Conservation (phyloP, 2,329 filamentous ascomycete species). For the Aureobasidium mangrovei region DNA sequence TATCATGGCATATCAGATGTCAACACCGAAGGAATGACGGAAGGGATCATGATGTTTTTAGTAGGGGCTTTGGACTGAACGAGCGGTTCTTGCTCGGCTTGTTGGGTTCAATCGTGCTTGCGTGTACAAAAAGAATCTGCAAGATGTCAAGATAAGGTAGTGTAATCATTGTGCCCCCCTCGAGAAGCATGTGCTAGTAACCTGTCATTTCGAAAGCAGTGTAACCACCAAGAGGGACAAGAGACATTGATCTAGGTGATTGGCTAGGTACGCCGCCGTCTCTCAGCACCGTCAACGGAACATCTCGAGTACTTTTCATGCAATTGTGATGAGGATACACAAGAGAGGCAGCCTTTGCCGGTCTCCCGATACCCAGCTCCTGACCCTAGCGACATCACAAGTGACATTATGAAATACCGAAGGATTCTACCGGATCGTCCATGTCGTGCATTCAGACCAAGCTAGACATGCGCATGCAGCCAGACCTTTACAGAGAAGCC, state of each 20-base stretch:
- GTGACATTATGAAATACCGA: neutral
- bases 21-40: too few relatives aligned
- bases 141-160: neutral
- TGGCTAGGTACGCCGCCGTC: neutral
- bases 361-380: too few relatives aligned
- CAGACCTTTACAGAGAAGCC: constrained; percentile 10
- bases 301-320: too few relatives aligned
- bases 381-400: neutral
- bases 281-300: too few relatives aligned
- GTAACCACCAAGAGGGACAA: neutral
- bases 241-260: neutral
- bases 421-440: neutral
- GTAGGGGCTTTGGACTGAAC: too few relatives aligned
- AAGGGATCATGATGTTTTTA: too few relatives aligned
- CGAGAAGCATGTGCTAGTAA: neutral
- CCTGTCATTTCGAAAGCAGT: neutral
- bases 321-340: too few relatives aligned
- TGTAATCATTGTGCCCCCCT: neutral
- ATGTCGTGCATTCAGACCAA: constrained; percentile 1
- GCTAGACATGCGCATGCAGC: neutral
- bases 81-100: too few relatives aligned
- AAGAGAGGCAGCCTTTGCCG: too few relatives aligned
- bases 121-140: neutral
- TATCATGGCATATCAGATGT: too few relatives aligned
- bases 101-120: neutral